Base-by-base conservation (phyloP, 768 basidiomycete genomes). In the Leucocoprinus sp. region DNA sequence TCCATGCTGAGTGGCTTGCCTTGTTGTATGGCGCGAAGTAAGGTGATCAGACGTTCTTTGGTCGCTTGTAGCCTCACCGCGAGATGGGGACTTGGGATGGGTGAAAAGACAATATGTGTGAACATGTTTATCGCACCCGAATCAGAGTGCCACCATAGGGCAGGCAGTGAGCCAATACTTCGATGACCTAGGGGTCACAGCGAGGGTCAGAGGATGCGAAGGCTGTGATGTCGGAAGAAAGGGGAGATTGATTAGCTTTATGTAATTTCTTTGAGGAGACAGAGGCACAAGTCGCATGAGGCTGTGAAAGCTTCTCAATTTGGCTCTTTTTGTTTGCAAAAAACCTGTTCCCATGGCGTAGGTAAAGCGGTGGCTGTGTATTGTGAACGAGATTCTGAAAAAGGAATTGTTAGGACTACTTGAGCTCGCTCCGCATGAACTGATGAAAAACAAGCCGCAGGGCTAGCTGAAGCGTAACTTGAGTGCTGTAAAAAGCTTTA, bases 41-140 rank as follows among this genome's bases (percentile, higher is more conserved):
- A 26, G 19, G 2, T 17, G 43, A 12, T 43, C 56, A 34, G 41
- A 71, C 71, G 54, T 61, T 52, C 55, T 42, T 59, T 61, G 36
- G 54, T 57, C 1, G 61, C 55, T 5, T 72, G 71, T 54, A 81
- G 57, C 45, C 66, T 66, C 5, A 75, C 91, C 1, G 95, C 95
- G 17, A 97, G 69, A 60, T 97, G 95, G 0, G 95, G 95, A 53
- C 91, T 93, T 43, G 97, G 86, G 0, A 54, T 84, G 93, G 38
- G 80, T 80, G 60, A 79, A 93, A 5, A 97, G 68, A 62, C 91
- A 95, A 17, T 79, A 70, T 0, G 82, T 68, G 17, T 72, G 60
- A 14, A 90, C 71, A 5, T 31, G 31, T 14, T 31, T 31, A 31
- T 31, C 31, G 4, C 31, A 14, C 31, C 31, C n/a, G 8, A 31